Base-by-base conservation (phyloP, 177 flowering plant species). In the Vitis hybrid region DNA sequence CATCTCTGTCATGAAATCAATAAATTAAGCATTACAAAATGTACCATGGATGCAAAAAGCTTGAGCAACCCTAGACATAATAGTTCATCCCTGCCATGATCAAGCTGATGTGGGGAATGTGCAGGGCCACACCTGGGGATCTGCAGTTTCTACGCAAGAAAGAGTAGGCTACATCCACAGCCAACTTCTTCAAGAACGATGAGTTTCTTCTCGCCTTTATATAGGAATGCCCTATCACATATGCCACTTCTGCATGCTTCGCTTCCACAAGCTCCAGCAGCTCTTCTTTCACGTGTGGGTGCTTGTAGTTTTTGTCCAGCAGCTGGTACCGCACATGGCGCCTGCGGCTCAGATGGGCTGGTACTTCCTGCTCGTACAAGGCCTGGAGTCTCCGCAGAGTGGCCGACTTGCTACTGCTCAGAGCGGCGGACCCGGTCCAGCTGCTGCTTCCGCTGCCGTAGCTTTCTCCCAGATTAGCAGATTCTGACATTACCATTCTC, bases 71-170 rank as follows among this genome's bases (percentile, higher is more conserved):
- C 72, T 83, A 86, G 55, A 87, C 74, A 61, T 78, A 64, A 68
- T 86, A 86, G 72, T 81, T 89, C 87, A 84, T 81, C 27, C 93
- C 91, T 11, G 87, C 93, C 80, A 85, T 82, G 67, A 89, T 89
- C 65, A 87, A 70, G 58, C 89, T 85, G 51, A 82, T 86, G 62
- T 79, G 90, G 65, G 93, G 93, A 46, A 87, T 89, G 77, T 84
- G 82, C 70, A 89, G 71, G 32, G 72, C 80, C 54, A 89, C 91
- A 4, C 87, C 74, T 35, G 93, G 88, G 15, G 83, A 72, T 1
- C 93, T 74, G 62, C 93, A 82, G 73, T 89, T 89, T 74, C 84
- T 86, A 7, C 90, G 81, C 27, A 89, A 66, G 75, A 89, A 88
- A 3, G 91, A 86, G 71, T 80, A 86, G 0, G 60, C 73, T 50